Base-by-base conservation (phyloP, 2,329 filamentous ascomycete genomes). In the Thelonectria blattea region DNA sequence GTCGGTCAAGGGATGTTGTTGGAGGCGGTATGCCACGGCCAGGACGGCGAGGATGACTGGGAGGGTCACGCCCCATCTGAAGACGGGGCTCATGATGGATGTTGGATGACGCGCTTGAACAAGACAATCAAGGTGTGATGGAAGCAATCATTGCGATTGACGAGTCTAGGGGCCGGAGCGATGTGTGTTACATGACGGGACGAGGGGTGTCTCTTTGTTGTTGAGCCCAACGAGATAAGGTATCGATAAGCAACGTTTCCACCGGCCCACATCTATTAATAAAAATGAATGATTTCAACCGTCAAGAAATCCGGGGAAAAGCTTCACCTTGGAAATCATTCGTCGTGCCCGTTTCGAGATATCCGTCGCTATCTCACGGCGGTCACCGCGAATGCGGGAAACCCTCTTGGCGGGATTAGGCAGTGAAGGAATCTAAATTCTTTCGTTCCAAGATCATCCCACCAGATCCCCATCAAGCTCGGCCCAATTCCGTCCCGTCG, bases 41-140 rank as follows among this genome's bases (percentile, higher is more conserved):
- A 78, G 60, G 39, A 72, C 73, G 37, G 74, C 67, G 43, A 72
- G 68, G 22, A 68, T 61, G 56, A 71, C 59, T 48, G 73, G 72
- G 55, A 76, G 67, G 60, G 72, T 64, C 24, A 72, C 50, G 18
- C 68, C 69, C 74, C 75, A 75, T 65, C 66, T 71, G 6, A 71
- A 55, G 14, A 50, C 22, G 24, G 63, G 32, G 45, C 58, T 54
- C 67, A 69, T 69, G 18, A 5, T 52, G 22, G n/a, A 32, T 15
- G 17, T 18, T 9, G 7, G 27, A 7, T 30, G 4, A 24, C 22
- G 22, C 22, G 22, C 3, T 30, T 30, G 27, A 9, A 30, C 5
- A 30, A 10, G 27, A 2, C 30, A 39, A 50, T 22, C 32, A 24
- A 3, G 11, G 11, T 11, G 14, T n/a, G 3, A 34, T 32, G 11